Evolutionary conservation across 179 eudicot species (phyloP), one percentile per base, ranked within the genome.

Genomic region (Dionaea muscipula): DNA sequence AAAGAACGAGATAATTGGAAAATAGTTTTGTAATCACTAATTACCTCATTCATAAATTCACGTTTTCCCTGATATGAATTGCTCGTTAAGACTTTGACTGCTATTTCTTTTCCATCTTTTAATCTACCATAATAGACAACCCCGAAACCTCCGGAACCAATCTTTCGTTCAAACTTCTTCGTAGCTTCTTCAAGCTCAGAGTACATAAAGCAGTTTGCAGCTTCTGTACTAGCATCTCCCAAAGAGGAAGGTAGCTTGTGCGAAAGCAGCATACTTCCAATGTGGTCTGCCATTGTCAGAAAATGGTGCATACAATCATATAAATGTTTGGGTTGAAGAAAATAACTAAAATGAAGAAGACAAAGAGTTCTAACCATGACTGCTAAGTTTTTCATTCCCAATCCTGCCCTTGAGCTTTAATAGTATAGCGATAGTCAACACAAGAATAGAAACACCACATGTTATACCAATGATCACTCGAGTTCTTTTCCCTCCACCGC

Each of bases 141-240:
- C 35, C 97, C 97, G 61, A 86, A 90, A 59, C 97, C 97, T 69
- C 97, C 97, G 12, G 97, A 86, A 8, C 97, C 97, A 43, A 90
- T 69, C 77, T 81, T 81, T 50, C 63, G 73, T 75, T 90, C 94
- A 26, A 83, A 86, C 26, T 81, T 72, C 37, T 69, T 81, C 1
- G 97, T 86, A 18, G 95, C 97, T 39, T 73, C 85, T 57, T 80
- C 75, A 64, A 90, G 73, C 67, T 90, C 97, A 10, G 81, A 64
- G 67, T 77, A 72, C 37, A 84, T 60, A 67, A 86, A 90, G 76
- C 81, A 86, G 57, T 90, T 87, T 45, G 95, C 97, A 53, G 94
- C 78, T 67, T 90, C 97, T 54, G 81, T 65, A 57, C 85, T 68
- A 50, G 77, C 67, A 56, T 70, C 78, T 56, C 79, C 86, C 47